Conservation (phyloP, 257 asterid genomes). For the Solanum lignicaule region DNA sequence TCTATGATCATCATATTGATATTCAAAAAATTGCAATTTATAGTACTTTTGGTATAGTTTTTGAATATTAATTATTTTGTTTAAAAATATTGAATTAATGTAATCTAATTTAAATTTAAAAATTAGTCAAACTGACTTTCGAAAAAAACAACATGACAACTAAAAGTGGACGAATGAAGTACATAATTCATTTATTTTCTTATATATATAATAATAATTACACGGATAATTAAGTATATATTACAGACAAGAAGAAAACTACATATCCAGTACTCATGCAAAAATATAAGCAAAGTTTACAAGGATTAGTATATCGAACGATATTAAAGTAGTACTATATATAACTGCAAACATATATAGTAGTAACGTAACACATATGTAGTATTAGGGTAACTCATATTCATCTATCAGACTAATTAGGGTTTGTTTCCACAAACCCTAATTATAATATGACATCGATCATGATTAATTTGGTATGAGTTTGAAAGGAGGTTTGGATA, state of each 20-base stretch:
- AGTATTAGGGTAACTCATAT: neutral
- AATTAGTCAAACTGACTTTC: no score
- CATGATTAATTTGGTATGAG: constrained; percentile 52
- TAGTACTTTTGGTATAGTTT: no score
- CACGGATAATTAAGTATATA: neutral
- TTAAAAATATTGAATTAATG: no score
- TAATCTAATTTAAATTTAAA: no score
- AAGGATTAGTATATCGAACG: neutral
- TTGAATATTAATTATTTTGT: no score
- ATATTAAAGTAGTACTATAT: neutral
- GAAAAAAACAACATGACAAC: no score
- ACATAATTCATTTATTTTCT: neutral
- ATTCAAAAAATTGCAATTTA: no score
- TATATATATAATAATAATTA: neutral
- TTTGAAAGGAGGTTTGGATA: constrained; percentile 63
- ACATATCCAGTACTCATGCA: neutral
- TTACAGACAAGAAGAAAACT: neutral
- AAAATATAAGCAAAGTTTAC: neutral
- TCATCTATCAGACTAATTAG: neutral
- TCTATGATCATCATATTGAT: no score
- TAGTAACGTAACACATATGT: neutral
- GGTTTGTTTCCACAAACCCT: neutral
- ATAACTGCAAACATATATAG: neutral
- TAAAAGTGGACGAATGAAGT: neutral
- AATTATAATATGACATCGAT: neutral